Evolutionary conservation across 2,329 filamentous ascomycete species (phyloP), one percentile per base, ranked within the genome.

Genomic region (Nannizzia gypsea): DNA sequence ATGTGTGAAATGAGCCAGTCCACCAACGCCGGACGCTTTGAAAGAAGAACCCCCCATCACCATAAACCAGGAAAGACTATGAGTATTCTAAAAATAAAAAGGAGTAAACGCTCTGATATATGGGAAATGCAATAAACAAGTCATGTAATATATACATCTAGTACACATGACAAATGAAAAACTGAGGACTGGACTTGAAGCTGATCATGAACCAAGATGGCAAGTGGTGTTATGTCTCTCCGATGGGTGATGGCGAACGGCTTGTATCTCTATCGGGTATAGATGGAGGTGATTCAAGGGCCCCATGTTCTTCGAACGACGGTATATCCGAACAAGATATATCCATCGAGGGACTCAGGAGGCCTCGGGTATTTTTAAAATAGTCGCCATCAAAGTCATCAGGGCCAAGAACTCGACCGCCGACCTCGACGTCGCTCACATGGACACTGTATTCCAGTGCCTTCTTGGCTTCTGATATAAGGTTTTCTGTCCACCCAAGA

Each of bases 401-500:
- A 0, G 81, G 79, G 2, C 81, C 79, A 2, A 96, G 78, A 1
- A 96, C 87, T 22, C 90, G 82, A 0, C 90, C 90, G 11, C 90
- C 90, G 2, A 96, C 76, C 66, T 88, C 83, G 36, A 95, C 80
- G 67, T 97, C 92, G 64, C 84, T 88, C 6, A 88, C 82, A 31
- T 82, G 81, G 26, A 96, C 89, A 61, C 83, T 80, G 70, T 96
- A 96, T 55, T 87, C 86, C 1, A 99, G 80, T 0, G 93, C 93
- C 69, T 89, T 92, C 68, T 85, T 88, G 4, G 88, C 93, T 66
- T 96, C 90, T 56, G 83, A 86, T 71, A 99, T 96, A 50, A 99
- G 80, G 63, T 88, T 86, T 69, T 99, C 92, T 0, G 91, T 95
- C 82, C 89, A 92, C 65, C 85, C 85, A 36, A 96, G 80, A 71